Base-by-base conservation (phyloP, 371 early-diverging fungal species). In the Umbelopsis sp. region DNA sequence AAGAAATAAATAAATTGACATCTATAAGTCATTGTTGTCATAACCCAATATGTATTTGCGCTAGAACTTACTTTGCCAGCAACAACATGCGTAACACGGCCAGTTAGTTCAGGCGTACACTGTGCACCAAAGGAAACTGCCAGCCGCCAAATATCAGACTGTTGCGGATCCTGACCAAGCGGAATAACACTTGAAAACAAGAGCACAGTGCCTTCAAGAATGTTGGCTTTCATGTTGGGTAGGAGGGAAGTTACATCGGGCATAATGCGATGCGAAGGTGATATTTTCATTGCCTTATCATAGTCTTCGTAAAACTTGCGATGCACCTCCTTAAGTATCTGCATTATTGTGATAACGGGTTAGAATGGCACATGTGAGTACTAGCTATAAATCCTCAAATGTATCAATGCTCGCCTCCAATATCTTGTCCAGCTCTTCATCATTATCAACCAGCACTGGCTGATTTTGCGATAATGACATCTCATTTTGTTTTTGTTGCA, bases 21-120 rank as follows among this genome's bases (percentile, higher is more conserved):
- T 65, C 2, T 37, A 44, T 46, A 32, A 45, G 63, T 63, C 44
- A 63, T 29, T 0, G 29, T 29, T 29, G 29, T 41, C 12, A 50
- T 12, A 69, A 41, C 12, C 3, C 24, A 44, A 2, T 22, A 65
- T 4, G 29, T 10, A 51, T 48, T 44, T 3, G 1, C 16, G 14
- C 6, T 50, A 20, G 32, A 18, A 14, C 62, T 65, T 50, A 62
- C 92, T 79, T 89, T 88, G n/a, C 85, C 84, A 16, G 94, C 92
- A 37, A 95, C 84, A 5, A 95, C 76, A 70, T 95, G 96, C 0
- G 96, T 94, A 24, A 90, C 86, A 20, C 82, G 74, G 0, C 77
- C 74, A n/a, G 76, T 78, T 45, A 92, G 67, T 4, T 90, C 86
- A 0, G 69, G 72, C 0, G 79, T 80, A 66, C 93, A 93, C 32